Evolutionary conservation across 441 rosid species (phyloP).

Genomic region (Erodium texanum): DNA sequence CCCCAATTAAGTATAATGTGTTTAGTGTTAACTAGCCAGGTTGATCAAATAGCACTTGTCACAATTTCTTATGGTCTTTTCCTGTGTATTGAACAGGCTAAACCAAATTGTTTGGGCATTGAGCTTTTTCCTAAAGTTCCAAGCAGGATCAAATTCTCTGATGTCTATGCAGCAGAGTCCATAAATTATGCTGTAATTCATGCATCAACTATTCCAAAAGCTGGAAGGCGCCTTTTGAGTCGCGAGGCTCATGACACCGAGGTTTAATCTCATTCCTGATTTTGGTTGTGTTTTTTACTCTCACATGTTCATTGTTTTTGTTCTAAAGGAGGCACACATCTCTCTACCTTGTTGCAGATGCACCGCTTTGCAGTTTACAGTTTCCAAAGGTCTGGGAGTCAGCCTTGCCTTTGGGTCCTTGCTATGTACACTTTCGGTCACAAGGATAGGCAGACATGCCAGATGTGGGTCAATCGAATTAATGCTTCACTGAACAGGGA

Average conservation of each 20-base stretch:
- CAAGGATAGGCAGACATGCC: slow-evolving; percentile 52
- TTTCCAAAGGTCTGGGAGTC: slow-evolving; percentile 39
- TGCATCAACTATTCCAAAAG: slow-evolving; percentile 27
- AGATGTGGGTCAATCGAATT: slow-evolving; percentile 55
- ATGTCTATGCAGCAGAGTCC: slow-evolving; percentile 64
- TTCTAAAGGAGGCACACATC: slow-evolving; percentile 4
- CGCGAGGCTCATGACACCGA: slow-evolving; percentile 26
- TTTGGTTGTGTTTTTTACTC: background rate
- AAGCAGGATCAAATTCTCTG: slow-evolving; percentile 41
- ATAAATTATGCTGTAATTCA: slow-evolving; percentile 29
- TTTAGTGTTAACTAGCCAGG: slow-evolving; percentile 9
- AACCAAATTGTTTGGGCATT: slow-evolving; percentile 45
- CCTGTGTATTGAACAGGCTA: slow-evolving; percentile 36
- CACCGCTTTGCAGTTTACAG: slow-evolving; percentile 51
- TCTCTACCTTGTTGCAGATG: slow-evolving; percentile 41
- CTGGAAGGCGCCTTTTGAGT: slow-evolving; percentile 31
- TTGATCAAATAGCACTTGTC: slow-evolving; percentile 4
- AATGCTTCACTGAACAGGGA: slow-evolving; percentile 39
- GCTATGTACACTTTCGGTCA: slow-evolving; percentile 51
- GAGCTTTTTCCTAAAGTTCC: slow-evolving; percentile 26
- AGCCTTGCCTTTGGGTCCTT: slow-evolving; percentile 59
- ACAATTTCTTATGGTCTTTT: slow-evolving; percentile 16
- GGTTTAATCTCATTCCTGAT: slow-evolving; percentile 34
- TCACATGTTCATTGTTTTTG: background rate
- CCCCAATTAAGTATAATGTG: background rate